phyloP scores from a whole-genome alignment of 2,329 filamentous ascomycete genomes.

The Neurospora sp. region DNA sequence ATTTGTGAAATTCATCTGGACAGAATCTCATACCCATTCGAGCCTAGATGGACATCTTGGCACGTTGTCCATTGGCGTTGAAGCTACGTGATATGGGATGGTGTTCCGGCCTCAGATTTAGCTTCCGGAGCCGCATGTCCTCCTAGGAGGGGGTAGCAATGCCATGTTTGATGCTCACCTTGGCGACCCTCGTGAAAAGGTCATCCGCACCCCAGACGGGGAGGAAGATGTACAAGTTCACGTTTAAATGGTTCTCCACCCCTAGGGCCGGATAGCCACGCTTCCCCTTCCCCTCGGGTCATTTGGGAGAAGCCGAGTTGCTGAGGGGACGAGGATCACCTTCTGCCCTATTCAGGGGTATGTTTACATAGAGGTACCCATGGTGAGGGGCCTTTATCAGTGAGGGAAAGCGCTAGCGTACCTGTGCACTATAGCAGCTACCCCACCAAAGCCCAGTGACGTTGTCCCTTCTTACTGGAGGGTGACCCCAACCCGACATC shows the following conservation, averaged over 20 bases:
- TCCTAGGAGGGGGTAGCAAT: not conserved
- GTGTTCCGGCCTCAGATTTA: not conserved
- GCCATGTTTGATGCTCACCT: not conserved
- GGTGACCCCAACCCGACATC: not conserved
- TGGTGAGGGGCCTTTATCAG: not conserved
- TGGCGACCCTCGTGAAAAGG: not conserved
- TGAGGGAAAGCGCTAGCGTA: not conserved
- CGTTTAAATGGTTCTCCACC: not conserved
- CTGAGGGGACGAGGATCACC: not conserved
- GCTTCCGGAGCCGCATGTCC: not conserved
- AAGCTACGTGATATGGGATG: not conserved
- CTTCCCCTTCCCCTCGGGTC: not conserved
- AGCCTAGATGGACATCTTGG: not conserved
- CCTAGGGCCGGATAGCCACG: not conserved
- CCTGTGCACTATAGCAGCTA: not conserved
- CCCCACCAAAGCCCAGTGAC: not conserved
- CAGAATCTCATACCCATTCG: not conserved
- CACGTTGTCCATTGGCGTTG: not conserved
- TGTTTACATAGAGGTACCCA: not conserved
- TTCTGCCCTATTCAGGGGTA: not conserved
- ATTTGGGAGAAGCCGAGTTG: not conserved
- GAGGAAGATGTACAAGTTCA: not conserved
- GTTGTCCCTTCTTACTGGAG: not conserved
- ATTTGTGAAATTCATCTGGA: not conserved
- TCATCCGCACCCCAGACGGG: not conserved